Percentiles rank a stretch among this genome's conserved stretches.
Evolutionary conservation across 495 filamentous ascomycete species (phyloP).

Genomic region (Talaromyces stipitatus): DNA sequence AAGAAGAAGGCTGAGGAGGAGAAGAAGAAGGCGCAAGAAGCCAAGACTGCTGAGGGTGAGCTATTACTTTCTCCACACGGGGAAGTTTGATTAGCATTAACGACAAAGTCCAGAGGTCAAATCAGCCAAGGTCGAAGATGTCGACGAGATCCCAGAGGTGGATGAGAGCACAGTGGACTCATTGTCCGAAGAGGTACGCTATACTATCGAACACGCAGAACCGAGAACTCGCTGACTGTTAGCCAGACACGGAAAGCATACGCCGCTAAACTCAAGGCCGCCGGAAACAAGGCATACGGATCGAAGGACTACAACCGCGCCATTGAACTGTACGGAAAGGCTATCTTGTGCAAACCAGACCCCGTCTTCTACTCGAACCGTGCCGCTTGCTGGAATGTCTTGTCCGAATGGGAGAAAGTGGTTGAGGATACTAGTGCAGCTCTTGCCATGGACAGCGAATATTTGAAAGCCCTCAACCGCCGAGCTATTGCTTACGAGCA

Average conservation of each 20-base stretch:
- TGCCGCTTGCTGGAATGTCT: slow-evolving; percentile 93
- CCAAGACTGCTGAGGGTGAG: slow-evolving; percentile 9
- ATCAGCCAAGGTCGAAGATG: slow-evolving; percentile 51
- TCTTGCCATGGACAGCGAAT: slow-evolving; percentile 84
- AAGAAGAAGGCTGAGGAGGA: slow-evolving; percentile 66
- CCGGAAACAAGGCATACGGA: slow-evolving; percentile 94
- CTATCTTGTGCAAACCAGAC: slow-evolving; percentile 93
- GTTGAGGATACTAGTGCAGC: slow-evolving; percentile 95
- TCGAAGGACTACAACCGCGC: slow-evolving; percentile 84
- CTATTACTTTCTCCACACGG: background rate
- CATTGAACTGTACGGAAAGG: slow-evolving; percentile 90
- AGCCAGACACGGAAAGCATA: slow-evolving; percentile 63
- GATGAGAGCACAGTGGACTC: slow-evolving; percentile 65
- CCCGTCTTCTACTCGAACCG: slow-evolving; percentile 98
- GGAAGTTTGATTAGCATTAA: background rate
- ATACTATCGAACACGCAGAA: background rate
- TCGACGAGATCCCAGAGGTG: slow-evolving; percentile 79
- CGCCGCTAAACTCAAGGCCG: slow-evolving; percentile 84
- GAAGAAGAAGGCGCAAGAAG: slow-evolving; percentile 49
- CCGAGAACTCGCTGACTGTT: slow-evolving; percentile 11
- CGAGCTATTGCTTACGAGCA: slow-evolving; percentile 95
- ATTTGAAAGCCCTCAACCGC: slow-evolving; percentile 95
- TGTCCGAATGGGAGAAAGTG: slow-evolving; percentile 88
- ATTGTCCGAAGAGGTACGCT: slow-evolving; percentile 58
- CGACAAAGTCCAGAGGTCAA: slow-evolving; percentile 27